A percentile compares a stretch with the other conserved stretches of the same genome.
phyloP scores from a whole-genome alignment of 208 protist species.

The Trypanosoma rangeli region DNA sequence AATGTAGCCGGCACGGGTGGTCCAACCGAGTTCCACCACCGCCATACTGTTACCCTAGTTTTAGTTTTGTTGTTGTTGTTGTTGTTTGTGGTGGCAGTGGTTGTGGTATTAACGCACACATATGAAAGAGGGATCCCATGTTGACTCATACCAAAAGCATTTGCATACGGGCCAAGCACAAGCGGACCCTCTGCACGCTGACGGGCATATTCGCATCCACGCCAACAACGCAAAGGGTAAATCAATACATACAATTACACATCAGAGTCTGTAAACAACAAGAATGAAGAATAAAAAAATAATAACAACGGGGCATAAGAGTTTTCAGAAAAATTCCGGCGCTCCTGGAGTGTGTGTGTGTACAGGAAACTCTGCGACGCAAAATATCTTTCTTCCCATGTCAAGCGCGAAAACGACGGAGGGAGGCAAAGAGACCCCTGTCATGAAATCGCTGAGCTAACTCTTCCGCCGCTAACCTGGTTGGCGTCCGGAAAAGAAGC shows the following conservation, averaged over 20 bases:
- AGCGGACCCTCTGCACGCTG: not conserved
- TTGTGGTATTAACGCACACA: not conserved
- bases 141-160: not conserved
- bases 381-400: not conserved
- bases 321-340: not conserved
- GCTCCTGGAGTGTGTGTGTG: not conserved
- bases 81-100: not conserved
- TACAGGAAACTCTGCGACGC: not conserved
- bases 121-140: not conserved
- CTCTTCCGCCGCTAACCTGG: slow-evolving; percentile 43
- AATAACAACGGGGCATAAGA: not conserved
- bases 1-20: slow-evolving; percentile 66
- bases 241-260: slow-evolving; percentile 2
- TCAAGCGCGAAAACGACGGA: slow-evolving; percentile 21
- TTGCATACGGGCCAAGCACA: not conserved
- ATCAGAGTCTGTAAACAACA: not conserved
- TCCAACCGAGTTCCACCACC: slow-evolving; percentile 81
- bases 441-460: slow-evolving; percentile 32
- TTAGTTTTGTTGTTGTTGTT: not conserved
- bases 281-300: slow-evolving; percentile 10
- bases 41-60: slow-evolving; percentile 58
- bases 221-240: not conserved
- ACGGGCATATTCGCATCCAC: not conserved
- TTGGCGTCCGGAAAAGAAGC: slow-evolving; percentile 31
- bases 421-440: slow-evolving; percentile 29